These are phyloP conservation scores for Neolentinus lepideus DNA, from an alignment of 1,284 basidiomycete species.

Conservation along the genomic window DNA sequence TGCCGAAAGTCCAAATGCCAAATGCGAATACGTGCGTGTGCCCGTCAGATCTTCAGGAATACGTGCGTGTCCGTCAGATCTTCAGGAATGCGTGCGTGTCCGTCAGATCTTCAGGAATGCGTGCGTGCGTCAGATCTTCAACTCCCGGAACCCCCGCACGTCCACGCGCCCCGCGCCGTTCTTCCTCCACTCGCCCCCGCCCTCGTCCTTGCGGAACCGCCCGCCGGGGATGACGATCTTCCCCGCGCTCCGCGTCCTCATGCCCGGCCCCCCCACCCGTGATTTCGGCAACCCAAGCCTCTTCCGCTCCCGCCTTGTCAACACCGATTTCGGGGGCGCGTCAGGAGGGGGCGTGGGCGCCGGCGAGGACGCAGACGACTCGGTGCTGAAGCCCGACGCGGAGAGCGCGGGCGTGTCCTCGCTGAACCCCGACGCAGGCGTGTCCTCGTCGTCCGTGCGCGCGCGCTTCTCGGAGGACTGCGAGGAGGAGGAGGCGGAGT, in stretches of 20 bases:
- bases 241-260: slow-evolving; percentile 28
- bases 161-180: slow-evolving; percentile 73
- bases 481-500: slow-evolving; percentile 42
- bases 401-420: slow-evolving; percentile 38
- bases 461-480: slow-evolving; percentile 21
- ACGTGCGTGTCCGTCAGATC: no score
- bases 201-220: slow-evolving; percentile 27
- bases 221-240: slow-evolving; percentile 57
- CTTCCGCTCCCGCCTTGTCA: slow-evolving; percentile 66
- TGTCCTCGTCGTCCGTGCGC: slow-evolving; percentile 35
- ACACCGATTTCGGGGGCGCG: slow-evolving; percentile 19
- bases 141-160: slow-evolving; percentile 72
- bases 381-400: slow-evolving; percentile 26
- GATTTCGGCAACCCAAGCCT: slow-evolving; percentile 55
- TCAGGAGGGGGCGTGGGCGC: slow-evolving; percentile 27
- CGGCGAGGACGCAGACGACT: slow-evolving; percentile 31
- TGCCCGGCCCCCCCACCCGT: slow-evolving; percentile 18
- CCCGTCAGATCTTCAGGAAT: neutral
- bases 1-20: no score
- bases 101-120: no score
- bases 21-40: neutral
- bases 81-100: no score
- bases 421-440: no score
- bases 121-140: no score
- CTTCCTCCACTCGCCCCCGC: slow-evolving; percentile 51